Evolutionary conservation across 139 green algal species (phyloP), one percentile per base, ranked within the genome.

Genomic region (Nannochloris sp.): DNA sequence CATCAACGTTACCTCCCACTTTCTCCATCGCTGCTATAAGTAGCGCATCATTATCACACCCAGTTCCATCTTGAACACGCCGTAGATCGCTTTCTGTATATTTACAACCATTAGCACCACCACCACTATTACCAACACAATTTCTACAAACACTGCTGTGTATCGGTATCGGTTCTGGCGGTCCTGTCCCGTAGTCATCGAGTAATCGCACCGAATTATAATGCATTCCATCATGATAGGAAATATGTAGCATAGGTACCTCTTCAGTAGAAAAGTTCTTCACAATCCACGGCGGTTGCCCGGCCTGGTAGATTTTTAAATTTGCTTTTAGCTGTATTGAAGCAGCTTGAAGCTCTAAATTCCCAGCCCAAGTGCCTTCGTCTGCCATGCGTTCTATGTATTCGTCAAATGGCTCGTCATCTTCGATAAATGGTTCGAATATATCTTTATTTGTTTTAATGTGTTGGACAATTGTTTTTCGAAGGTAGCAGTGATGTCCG

Each of bases 391-490:
- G 36, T 12, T 69, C 31, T 46, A 69, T 68, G 64, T 88, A 88
- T n/a, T 69, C 53, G 6, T 82, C 66, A 55, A 81, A 85, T 15
- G 23, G 39, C 45, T 83, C 67, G 14, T 85, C 80, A 24, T 88
- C 81, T 44, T 85, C 81, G 14, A 88, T 64, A 72, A 81, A 88
- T 12, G 79, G 80, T 29, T 66, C 56, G 58, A 83, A 88, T 13
- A 78, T 54, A 10, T 65, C 67, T 2, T 48, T 25, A 48, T 83
- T 36, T 3, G 47, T 29, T 38, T 42, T 36, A 14, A 84, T 81
- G 31, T 74, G 73, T 6, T 15, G 2, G 23, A 79, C 48, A 24
- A 73, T 64, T 12, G 24, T 15, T 12, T 19, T 27, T 10, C 75
- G 57, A 10, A 78, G 31, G 6, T 9, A 39, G 14, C 61, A 45